These are phyloP conservation scores for Fraxinus cuspidata DNA, from an alignment of 257 asterid species.

Conservation along the genomic window DNA sequence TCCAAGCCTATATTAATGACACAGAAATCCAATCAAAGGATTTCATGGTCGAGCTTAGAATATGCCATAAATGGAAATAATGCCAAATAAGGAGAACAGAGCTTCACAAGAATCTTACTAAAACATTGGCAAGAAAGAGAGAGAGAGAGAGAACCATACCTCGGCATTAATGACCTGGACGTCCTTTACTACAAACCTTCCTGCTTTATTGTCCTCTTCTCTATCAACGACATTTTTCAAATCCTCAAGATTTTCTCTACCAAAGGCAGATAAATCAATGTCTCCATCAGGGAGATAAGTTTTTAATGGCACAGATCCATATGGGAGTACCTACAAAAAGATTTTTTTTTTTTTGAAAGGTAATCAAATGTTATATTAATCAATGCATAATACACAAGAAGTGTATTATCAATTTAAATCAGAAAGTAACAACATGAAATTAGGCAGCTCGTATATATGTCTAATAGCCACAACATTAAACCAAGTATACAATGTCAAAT, in stretches of 20 bases:
- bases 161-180: constrained; percentile 85
- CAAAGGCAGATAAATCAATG: constrained; percentile 82
- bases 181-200: constrained; percentile 74
- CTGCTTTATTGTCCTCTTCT: constrained; percentile 48
- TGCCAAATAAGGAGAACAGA: background rate
- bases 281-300: constrained; percentile 98
- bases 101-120: constrained; percentile 1
- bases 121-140: background rate
- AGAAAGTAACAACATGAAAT: no score
- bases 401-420: no score
- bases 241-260: constrained; percentile 60
- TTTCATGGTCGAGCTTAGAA: constrained; percentile 9
- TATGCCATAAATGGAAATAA: background rate
- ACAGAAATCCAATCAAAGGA: constrained; percentile 1
- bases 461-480: no score
- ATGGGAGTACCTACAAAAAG: constrained; percentile 91
- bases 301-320: constrained; percentile 92
- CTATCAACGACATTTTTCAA: constrained; percentile 62
- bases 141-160: constrained; percentile 43
- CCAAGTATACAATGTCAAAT: no score
- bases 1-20: background rate
- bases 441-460: no score
- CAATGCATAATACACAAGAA: no score
- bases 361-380: no score
- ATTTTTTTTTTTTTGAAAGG: no score